Conservation (phyloP, 805 yeast species). For the Myxozyma sirexii region DNA sequence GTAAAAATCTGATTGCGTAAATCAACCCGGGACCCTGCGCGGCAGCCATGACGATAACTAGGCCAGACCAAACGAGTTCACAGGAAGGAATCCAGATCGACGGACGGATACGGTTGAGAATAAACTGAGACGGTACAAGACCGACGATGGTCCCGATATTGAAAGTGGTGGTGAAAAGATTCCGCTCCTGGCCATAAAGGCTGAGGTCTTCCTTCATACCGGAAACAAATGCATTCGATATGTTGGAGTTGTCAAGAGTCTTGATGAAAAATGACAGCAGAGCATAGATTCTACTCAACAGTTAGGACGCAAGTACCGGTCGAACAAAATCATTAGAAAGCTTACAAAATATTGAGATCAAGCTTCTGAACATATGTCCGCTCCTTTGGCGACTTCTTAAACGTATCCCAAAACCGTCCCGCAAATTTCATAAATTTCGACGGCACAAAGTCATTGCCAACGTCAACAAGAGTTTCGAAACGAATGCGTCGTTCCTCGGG, state of each 20-base stretch:
- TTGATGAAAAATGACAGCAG: conserved; percentile 49
- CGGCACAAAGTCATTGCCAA: conserved; percentile 4
- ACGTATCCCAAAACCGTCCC: conserved; percentile 30
- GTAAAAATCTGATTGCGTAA: conserved; percentile 63
- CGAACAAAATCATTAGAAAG: not conserved
- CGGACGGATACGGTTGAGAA: conserved; percentile 21
- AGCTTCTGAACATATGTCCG: conserved; percentile 25
- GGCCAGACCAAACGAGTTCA: conserved; percentile 19
- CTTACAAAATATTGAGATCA: conserved; percentile 20
- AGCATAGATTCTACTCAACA: conserved; percentile 33
- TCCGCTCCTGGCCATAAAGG: conserved; percentile 62
- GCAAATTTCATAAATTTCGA: not conserved
- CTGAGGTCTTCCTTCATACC: conserved; percentile 61
- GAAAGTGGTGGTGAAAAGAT: conserved; percentile 43
- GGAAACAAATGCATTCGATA: conserved; percentile 66
- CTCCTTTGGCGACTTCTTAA: conserved; percentile 20
- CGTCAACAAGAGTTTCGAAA: conserved; percentile 5
- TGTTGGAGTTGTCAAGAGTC: conserved; percentile 61
- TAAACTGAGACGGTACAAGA: conserved; percentile 14
- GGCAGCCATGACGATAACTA: conserved; percentile 18
- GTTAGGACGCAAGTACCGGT: no score
- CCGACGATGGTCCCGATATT: conserved; percentile 23
- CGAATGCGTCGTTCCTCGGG: conserved; percentile 1
- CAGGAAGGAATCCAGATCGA: conserved; percentile 21
- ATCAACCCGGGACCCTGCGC: conserved; percentile 39